Conservation (phyloP, 768 basidiomycete species). For the Suillus cothurnatus region DNA sequence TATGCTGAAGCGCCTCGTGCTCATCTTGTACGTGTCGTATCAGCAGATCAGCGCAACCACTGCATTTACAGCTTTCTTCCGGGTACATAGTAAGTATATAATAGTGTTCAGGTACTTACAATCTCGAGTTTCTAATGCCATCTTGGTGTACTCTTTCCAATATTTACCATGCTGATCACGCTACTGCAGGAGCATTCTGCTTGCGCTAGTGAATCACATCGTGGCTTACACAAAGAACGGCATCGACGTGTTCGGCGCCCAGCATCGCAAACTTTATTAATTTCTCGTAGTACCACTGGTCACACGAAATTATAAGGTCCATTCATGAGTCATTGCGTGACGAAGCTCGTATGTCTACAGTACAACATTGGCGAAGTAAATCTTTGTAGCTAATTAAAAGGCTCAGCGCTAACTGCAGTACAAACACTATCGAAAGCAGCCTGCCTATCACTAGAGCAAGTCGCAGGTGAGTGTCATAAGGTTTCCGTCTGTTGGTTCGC, state of each 20-base stretch:
- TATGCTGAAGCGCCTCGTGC: not conserved
- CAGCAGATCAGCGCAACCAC: not conserved
- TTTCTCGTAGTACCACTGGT: not conserved
- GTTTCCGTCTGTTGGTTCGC: not conserved
- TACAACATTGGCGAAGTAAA: not conserved
- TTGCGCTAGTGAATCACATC: not conserved
- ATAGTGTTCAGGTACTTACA: not conserved
- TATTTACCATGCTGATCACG: not conserved
- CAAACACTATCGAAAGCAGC: not conserved
- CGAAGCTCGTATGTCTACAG: not conserved
- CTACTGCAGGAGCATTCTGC: not conserved
- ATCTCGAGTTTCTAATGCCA: not conserved
- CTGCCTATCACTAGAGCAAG: not conserved
- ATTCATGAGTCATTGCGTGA: not conserved
- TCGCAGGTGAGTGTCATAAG: not conserved
- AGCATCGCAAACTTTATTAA: not conserved
- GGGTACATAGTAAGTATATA: not conserved
- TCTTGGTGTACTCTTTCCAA: not conserved
- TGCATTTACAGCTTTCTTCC: not conserved
- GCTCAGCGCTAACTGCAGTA: not conserved
- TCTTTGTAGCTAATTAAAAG: not conserved
- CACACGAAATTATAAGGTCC: not conserved
- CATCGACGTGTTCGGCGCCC: not conserved
- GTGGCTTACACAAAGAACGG: not conserved
- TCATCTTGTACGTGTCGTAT: not conserved